Evolutionary conservation across 2,329 filamentous ascomycete genomes (phyloP).

Genomic region (Penicillium brevicompactum): DNA sequence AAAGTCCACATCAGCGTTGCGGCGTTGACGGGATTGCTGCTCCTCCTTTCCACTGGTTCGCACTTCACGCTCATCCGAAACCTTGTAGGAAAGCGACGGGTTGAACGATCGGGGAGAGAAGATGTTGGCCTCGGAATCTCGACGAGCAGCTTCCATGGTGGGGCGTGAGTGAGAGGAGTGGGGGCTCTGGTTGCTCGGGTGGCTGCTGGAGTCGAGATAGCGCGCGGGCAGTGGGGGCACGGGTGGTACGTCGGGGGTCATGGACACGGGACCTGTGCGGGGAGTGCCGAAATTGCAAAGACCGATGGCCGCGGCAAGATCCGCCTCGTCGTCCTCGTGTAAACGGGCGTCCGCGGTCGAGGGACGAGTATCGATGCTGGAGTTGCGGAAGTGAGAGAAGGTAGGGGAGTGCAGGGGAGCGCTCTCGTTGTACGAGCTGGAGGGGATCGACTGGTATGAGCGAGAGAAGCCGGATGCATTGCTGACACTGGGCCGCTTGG

Average conservation of each 20-base stretch:
- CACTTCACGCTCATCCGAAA: slow-evolving; percentile 61
- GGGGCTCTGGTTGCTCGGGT: slow-evolving; percentile 63
- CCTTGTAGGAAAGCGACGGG: slow-evolving; percentile 49
- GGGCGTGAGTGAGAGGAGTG: slow-evolving; percentile 50
- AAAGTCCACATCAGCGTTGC: slow-evolving; percentile 40
- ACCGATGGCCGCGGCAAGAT: slow-evolving; percentile 86
- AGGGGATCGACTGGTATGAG: slow-evolving; percentile 76
- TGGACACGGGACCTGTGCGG: slow-evolving; percentile 62
- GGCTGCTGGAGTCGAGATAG: slow-evolving; percentile 66
- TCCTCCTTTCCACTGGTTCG: slow-evolving; percentile 66
- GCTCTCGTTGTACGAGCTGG: slow-evolving; percentile 58
- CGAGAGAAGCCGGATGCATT: slow-evolving; percentile 62
- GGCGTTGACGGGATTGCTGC: slow-evolving; percentile 35
- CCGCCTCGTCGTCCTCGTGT: slow-evolving; percentile 79
- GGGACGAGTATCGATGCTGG: slow-evolving; percentile 75
- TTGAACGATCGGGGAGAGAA: slow-evolving; percentile 48
- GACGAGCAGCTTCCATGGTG: slow-evolving; percentile 33
- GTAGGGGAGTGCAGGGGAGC: slow-evolving; percentile 51
- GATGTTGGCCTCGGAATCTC: slow-evolving; percentile 41
- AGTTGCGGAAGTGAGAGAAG: slow-evolving; percentile 66
- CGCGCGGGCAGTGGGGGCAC: slow-evolving; percentile 84
- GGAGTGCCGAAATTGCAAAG: slow-evolving; percentile 86
- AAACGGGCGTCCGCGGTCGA: slow-evolving; percentile 75
- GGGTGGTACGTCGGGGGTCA: slow-evolving; percentile 76
- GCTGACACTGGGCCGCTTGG: slow-evolving; percentile 60